Base-by-base conservation (phyloP, 2,329 filamentous ascomycete genomes). In the Ceratocystis smalleyi region DNA sequence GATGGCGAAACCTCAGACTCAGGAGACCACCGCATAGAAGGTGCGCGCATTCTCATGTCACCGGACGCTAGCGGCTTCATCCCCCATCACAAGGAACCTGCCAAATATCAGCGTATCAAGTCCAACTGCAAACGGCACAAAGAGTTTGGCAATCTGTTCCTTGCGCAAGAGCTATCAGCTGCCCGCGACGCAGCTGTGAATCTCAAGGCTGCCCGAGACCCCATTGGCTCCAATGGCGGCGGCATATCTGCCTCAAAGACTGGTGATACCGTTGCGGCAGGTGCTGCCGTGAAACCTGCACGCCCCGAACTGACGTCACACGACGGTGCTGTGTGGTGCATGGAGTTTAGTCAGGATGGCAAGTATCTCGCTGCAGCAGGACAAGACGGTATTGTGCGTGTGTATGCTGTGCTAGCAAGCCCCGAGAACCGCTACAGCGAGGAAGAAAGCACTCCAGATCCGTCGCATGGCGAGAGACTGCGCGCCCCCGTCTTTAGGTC, bases 341-440 rank as follows among this genome's bases (percentile, higher is more conserved):
- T 89, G 68, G 89, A 94, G 70, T 97, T 97, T 71, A 97, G 92
- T 71, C 86, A 86, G 67, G 92, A 97, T 75, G 94, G 94, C 4
- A 88, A 81, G 70, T 96, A 91, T 72, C 78, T 99, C 19, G 94
- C 94, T 5, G 90, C 90, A n/a, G 94, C 88, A 10, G 94, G 94
- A 3, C 89, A 92, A 69, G 94, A 97, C 72, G 84, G 84, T 68
- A 81, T 91, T 17, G 84, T 99, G 10, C 82, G 92, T 19, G 83
- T 97, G 17, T 99, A 92, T 88, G 84, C 87, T 1, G 91, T 97
- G 3, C 84, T 99, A 47, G 84, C 89, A 2, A 92, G 85, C 0
- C 77, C 83, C 0, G 90, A 95, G 66, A 91, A 96, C 71, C 83
- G 94, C 17, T 78, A 81, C 7, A 84, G 90, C 69, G 88, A 94